phyloP scores from a whole-genome alignment of 495 filamentous ascomycete genomes.

The Hamigera avellanea region DNA sequence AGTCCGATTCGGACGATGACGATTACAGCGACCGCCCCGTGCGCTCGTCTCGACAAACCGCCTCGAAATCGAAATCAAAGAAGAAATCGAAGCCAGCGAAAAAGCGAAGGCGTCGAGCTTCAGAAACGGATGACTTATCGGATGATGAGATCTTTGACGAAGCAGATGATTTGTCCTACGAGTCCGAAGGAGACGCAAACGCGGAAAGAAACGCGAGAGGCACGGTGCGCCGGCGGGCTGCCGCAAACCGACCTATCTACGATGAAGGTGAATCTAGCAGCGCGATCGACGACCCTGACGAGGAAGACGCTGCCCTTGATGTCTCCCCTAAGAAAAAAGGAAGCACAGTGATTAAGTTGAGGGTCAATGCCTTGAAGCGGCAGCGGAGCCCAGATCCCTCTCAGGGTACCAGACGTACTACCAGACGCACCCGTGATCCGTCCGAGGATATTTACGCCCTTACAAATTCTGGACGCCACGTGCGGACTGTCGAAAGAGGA shows the following conservation, averaged over 20 bases:
- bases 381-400: conserved; percentile 15
- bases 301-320: conserved; percentile 16
- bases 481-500: conserved; percentile 42
- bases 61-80: conserved; percentile 28
- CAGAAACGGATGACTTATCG: conserved; percentile 52
- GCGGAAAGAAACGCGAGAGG: conserved; percentile 55
- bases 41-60: conserved; percentile 21
- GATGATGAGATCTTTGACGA: conserved; percentile 56
- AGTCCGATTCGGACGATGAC: conserved; percentile 75
- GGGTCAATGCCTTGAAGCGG: conserved; percentile 22
- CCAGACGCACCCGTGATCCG: conserved; percentile 46
- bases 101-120: conserved; percentile 43
- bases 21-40: conserved; percentile 48
- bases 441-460: conserved; percentile 52
- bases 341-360: conserved; percentile 31
- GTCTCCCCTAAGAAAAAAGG: conserved; percentile 22
- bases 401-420: conserved; percentile 38
- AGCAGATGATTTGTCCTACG: conserved; percentile 48
- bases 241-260: conserved; percentile 34
- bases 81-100: conserved; percentile 33
- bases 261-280: conserved; percentile 18
- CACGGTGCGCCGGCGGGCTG: conserved; percentile 54
- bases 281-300: conserved; percentile 7
- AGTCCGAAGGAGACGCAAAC: conserved; percentile 47
- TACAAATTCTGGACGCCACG: conserved; percentile 68